Percentiles rank a stretch among this genome's conserved stretches.
Evolutionary conservation across 805 yeast genomes (phyloP).

Genomic region (Candida incommunis): DNA sequence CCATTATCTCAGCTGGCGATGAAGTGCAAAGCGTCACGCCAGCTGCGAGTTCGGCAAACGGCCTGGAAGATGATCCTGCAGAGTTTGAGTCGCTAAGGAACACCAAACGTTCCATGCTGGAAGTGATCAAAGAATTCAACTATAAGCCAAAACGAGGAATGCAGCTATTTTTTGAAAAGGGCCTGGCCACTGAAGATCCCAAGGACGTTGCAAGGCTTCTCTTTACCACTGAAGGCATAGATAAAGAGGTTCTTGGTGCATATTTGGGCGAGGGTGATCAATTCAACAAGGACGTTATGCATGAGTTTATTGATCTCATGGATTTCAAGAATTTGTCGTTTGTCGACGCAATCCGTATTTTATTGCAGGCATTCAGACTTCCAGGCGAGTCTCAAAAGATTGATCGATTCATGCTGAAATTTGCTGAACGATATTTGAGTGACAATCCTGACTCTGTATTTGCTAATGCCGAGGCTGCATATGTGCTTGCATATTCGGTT

Average conservation of each 20-base stretch:
- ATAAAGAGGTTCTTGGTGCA: slow-evolving; percentile 78
- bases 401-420: slow-evolving; percentile 91
- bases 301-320: slow-evolving; percentile 80
- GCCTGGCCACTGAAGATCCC: slow-evolving; percentile 56
- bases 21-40: background rate
- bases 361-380: slow-evolving; percentile 76
- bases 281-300: slow-evolving; percentile 70
- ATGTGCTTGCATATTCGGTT: slow-evolving; percentile 81
- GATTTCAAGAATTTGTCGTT: slow-evolving; percentile 57
- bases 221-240: slow-evolving; percentile 54
- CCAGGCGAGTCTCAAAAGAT: slow-evolving; percentile 99
- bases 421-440: slow-evolving; percentile 80
- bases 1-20: slow-evolving; percentile 6
- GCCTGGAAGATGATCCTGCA: slow-evolving; percentile 47
- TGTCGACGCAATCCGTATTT: slow-evolving; percentile 73
- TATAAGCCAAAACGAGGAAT: slow-evolving; percentile 77
- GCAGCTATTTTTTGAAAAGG: slow-evolving; percentile 40
- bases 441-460: slow-evolving; percentile 73
- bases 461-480: slow-evolving; percentile 88
- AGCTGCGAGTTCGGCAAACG: background rate
- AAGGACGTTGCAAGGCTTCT: slow-evolving; percentile 61
- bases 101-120: slow-evolving; percentile 66
- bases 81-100: slow-evolving; percentile 79
- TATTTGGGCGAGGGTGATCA: slow-evolving; percentile 82
- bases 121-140: slow-evolving; percentile 68